These are phyloP conservation scores for Conringia planisiliqua DNA, from an alignment of 345 rosid species.

Conservation along the genomic window DNA sequence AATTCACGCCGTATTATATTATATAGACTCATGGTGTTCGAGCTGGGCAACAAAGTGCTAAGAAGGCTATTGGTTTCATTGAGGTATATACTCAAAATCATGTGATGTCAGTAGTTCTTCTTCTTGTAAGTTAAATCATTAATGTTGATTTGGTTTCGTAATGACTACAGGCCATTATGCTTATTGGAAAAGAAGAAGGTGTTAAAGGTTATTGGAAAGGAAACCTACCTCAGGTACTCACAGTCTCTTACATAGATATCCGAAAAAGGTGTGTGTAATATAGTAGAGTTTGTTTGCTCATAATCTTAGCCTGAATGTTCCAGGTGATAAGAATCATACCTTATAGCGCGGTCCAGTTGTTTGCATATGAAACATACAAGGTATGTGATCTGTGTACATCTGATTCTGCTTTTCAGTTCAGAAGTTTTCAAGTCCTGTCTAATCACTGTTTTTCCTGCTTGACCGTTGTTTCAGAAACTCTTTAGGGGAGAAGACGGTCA, in stretches of 20 bases:
- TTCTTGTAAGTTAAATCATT: not conserved
- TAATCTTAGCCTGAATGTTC: constrained; percentile 21
- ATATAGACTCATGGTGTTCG: constrained; percentile 90
- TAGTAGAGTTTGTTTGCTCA: not conserved
- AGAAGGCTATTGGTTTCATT: constrained; percentile 78
- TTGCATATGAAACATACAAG: constrained; percentile 93
- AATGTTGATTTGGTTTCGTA: not conserved
- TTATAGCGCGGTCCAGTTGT: constrained; percentile 92
- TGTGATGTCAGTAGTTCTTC: not conserved
- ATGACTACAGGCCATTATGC: constrained; percentile 57
- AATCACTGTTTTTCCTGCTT: constrained; percentile 1
- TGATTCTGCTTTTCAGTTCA: not conserved
- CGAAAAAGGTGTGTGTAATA: not conserved
- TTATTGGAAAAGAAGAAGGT: constrained; percentile 89
- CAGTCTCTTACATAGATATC: not conserved
- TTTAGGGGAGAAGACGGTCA: constrained; percentile 76
- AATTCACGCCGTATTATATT: not conserved
- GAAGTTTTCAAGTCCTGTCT: not conserved
- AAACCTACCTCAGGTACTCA: constrained; percentile 89
- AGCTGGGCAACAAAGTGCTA: constrained; percentile 71
- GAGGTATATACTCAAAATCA: constrained; percentile 50
- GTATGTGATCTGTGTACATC: constrained; percentile 30
- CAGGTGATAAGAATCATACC: constrained; percentile 93
- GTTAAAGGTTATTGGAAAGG: constrained; percentile 98
- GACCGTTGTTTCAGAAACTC: constrained; percentile 51